Evolutionary conservation across 768 basidiomycete genomes (phyloP).

Genomic region (Pleurotus ostreatus): DNA sequence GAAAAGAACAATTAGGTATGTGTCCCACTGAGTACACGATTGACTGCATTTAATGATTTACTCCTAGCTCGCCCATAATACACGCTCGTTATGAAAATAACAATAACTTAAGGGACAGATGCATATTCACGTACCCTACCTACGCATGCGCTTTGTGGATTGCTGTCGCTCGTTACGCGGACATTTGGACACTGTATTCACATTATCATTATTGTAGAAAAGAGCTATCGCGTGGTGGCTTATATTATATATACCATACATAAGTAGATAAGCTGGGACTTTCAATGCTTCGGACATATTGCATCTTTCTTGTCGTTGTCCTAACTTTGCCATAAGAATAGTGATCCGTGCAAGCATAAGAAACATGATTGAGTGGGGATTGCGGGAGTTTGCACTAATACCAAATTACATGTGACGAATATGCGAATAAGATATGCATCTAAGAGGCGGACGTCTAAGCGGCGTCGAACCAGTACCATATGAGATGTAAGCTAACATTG

Average conservation of each 20-base stretch:
- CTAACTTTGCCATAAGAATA: background rate
- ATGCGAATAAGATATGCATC: slow-evolving; percentile 2
- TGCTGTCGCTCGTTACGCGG: background rate
- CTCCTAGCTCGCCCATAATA: slow-evolving; percentile 10
- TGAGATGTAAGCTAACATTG: background rate
- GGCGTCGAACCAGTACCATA: background rate
- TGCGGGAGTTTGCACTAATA: background rate
- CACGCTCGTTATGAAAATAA: background rate
- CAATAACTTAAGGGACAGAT: background rate
- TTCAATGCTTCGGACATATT: background rate
- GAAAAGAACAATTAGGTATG: slow-evolving; percentile 88
- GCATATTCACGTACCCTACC: background rate
- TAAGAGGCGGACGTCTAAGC: background rate
- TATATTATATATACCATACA: background rate
- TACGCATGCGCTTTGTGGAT: background rate
- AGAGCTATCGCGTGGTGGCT: background rate
- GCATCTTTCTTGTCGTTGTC: background rate
- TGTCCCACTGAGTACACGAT: slow-evolving; percentile 9
- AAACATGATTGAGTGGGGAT: background rate
- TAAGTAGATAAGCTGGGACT: background rate
- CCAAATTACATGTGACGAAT: background rate
- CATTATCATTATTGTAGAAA: background rate
- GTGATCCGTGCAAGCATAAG: background rate
- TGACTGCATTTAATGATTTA: background rate
- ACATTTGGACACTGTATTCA: slow-evolving; percentile 4